These are phyloP conservation scores for Monascus ruber DNA, from an alignment of 2,329 filamentous ascomycete species.

Conservation along the genomic window DNA sequence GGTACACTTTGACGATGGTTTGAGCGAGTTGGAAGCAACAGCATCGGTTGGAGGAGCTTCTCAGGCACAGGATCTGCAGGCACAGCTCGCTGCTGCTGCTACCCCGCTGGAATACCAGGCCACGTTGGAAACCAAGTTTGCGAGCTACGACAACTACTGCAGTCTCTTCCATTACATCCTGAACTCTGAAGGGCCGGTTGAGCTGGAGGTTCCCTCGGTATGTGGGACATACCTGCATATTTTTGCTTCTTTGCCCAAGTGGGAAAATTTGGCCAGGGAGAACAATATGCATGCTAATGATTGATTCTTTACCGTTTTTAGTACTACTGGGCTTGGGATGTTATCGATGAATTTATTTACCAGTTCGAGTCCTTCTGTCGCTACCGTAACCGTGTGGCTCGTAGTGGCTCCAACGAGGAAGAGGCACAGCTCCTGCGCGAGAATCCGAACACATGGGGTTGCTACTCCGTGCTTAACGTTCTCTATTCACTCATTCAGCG, in stretches of 20 bases:
- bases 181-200: constrained; percentile 97
- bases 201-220: constrained; percentile 92
- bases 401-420: constrained; percentile 72
- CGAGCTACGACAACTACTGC: constrained; percentile 99
- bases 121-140: constrained; percentile 90
- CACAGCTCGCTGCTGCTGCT: constrained; percentile 78
- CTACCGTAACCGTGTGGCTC: constrained; percentile 84
- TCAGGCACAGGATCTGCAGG: constrained; percentile 84
- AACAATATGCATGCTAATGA: not conserved
- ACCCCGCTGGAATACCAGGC: constrained; percentile 94
- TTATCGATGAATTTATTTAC: constrained; percentile 99
- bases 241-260: not conserved
- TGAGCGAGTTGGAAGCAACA: constrained; percentile 69
- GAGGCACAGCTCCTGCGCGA: constrained; percentile 84
- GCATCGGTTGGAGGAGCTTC: constrained; percentile 57
- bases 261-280: not conserved
- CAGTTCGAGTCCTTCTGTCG: constrained; percentile 99
- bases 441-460: constrained; percentile 98
- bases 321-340: constrained; percentile 99
- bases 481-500: constrained; percentile 98
- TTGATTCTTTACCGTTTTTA: constrained; percentile 27
- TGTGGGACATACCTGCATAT: constrained; percentile 29
- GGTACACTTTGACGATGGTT: constrained; percentile 81
- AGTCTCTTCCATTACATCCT: constrained; percentile 98
- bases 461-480: constrained; percentile 98